phyloP scores from a whole-genome alignment of 345 rosid genomes.

The Brassica rapa region DNA sequence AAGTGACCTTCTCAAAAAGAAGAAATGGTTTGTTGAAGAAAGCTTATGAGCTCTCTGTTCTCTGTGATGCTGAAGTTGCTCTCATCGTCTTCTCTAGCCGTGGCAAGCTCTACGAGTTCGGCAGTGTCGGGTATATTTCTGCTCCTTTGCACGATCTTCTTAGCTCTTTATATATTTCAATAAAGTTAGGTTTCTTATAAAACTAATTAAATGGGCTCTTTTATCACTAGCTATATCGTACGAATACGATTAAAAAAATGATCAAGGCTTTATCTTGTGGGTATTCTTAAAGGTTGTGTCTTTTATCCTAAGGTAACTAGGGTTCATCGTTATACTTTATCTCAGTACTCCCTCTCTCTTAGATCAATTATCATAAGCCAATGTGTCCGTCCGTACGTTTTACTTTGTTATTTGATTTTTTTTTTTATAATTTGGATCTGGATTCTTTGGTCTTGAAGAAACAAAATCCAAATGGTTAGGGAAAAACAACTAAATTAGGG shows the following conservation, averaged over 20 bases:
- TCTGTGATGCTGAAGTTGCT: slow-evolving; percentile 83
- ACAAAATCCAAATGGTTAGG: neutral
- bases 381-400: slow-evolving; percentile 20
- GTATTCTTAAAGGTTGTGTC: slow-evolving; percentile 25
- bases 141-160: neutral
- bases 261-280: slow-evolving; percentile 25
- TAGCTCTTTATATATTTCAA: neutral
- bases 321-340: slow-evolving; percentile 27
- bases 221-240: slow-evolving; percentile 3
- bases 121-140: slow-evolving; percentile 58
- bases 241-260: slow-evolving; percentile 9
- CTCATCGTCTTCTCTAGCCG: slow-evolving; percentile 87
- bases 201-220: slow-evolving; percentile 2
- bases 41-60: slow-evolving; percentile 86
- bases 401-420: slow-evolving; percentile 10
- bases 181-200: neutral
- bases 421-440: neutral
- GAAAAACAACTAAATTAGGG: slow-evolving; percentile 10
- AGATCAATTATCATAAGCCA: slow-evolving; percentile 6
- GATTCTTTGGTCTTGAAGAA: neutral
- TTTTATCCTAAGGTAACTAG: slow-evolving; percentile 27
- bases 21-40: slow-evolving; percentile 77
- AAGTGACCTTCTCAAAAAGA: slow-evolving; percentile 84
- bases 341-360: neutral
- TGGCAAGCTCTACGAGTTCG: slow-evolving; percentile 82